A percentile compares a stretch with the other conserved stretches of the same genome.
Evolutionary conservation across 495 filamentous ascomycete genomes (phyloP).

Genomic region (Lasiosphaeria ovina): DNA sequence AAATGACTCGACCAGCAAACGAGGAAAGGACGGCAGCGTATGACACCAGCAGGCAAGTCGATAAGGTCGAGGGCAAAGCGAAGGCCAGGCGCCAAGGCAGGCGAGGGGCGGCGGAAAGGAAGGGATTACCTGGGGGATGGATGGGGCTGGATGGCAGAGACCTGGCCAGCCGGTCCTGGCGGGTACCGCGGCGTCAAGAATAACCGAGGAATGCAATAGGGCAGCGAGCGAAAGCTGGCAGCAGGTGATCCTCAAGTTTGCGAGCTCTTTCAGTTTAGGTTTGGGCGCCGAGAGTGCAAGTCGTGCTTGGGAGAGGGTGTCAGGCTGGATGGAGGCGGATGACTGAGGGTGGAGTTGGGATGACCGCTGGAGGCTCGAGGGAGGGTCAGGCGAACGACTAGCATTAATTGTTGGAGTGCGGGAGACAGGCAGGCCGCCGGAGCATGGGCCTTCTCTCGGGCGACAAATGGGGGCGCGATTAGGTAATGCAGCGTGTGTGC

Average conservation of each 20-base stretch:
- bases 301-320: background rate
- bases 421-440: no score
- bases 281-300: no score
- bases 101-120: background rate
- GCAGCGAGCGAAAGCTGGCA: no score
- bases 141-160: background rate
- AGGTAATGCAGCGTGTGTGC: constrained; percentile 13
- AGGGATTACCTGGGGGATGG: background rate
- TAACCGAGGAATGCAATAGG: no score
- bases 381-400: constrained; percentile 14
- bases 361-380: background rate
- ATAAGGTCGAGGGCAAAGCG: background rate
- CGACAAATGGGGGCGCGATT: constrained; percentile 7
- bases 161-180: background rate
- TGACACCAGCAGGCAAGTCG: background rate
- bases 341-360: constrained; percentile 18
- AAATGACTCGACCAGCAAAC: constrained; percentile 6
- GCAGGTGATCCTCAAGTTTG: background rate
- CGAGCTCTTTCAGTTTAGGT: no score
- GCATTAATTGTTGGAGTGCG: background rate
- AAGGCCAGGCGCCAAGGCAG: background rate
- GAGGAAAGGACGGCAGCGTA: background rate
- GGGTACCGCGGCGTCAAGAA: no score
- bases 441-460: no score
- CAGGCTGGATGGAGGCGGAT: constrained; percentile 5